phyloP scores from a whole-genome alignment of 2,329 filamentous ascomycete species.

The Diaporthe australafricana region DNA sequence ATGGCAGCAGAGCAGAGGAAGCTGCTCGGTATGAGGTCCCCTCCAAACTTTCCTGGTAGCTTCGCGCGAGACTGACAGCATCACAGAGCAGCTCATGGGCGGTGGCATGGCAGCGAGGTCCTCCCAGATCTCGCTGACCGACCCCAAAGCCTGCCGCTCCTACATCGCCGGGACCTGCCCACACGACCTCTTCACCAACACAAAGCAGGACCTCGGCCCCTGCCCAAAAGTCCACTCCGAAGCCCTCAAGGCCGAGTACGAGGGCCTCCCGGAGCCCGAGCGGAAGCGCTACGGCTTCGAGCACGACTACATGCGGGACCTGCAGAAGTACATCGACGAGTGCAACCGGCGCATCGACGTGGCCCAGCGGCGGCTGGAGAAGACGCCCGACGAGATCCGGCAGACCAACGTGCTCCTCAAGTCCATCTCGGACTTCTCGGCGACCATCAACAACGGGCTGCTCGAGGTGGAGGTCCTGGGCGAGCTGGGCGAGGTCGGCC shows the following conservation, averaged over 20 bases:
- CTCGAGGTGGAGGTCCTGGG: conserved; percentile 88
- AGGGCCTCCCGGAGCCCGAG: conserved; percentile 76
- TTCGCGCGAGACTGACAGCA: conserved; percentile 44
- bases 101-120: conserved; percentile 78
- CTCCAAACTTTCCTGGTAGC: background rate
- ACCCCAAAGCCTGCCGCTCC: conserved; percentile 93
- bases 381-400: conserved; percentile 96
- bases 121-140: conserved; percentile 86
- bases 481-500: conserved; percentile 82
- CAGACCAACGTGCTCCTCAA: conserved; percentile 93
- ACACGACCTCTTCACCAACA: conserved; percentile 99
- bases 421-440: conserved; percentile 82
- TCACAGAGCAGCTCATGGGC: conserved; percentile 98
- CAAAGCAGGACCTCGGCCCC: conserved; percentile 93
- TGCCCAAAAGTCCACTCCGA: conserved; percentile 92
- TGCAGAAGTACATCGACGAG: conserved; percentile 96
- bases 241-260: conserved; percentile 89
- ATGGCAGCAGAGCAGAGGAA: conserved; percentile 99
- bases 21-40: conserved; percentile 75
- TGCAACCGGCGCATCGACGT: conserved; percentile 94
- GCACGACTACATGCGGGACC: conserved; percentile 95
- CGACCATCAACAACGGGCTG: conserved; percentile 83
- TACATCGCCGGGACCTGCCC: conserved; percentile 95
- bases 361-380: conserved; percentile 90
- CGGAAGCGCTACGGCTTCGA: conserved; percentile 89